A percentile compares a stretch with the other conserved stretches of the same genome.
These are phyloP conservation scores for Silene coronaria DNA, from an alignment of 179 eudicot genomes.

Conservation along the genomic window DNA sequence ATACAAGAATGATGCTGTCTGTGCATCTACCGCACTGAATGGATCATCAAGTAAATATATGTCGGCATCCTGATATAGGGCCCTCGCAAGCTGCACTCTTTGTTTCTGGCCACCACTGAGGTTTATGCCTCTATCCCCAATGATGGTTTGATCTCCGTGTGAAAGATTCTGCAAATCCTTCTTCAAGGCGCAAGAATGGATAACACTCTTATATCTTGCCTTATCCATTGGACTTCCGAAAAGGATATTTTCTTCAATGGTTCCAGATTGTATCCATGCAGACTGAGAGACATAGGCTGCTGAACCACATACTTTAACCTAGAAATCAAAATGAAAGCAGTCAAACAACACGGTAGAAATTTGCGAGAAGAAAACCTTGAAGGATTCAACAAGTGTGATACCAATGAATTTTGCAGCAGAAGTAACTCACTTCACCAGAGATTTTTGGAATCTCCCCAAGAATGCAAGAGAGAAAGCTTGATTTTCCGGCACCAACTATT, in stretches of 20 bases:
- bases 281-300: constrained; percentile 97
- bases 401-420: constrained; percentile 14
- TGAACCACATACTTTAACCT: constrained; percentile 88
- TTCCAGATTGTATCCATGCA: constrained; percentile 98
- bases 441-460: constrained; percentile 91
- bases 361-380: constrained; percentile 10
- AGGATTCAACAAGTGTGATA: constrained; percentile 9
- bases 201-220: constrained; percentile 68
- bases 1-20: constrained; percentile 82
- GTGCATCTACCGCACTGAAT: constrained; percentile 97
- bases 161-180: constrained; percentile 84
- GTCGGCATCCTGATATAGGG: constrained; percentile 93
- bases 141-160: constrained; percentile 96
- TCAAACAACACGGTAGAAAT: constrained; percentile 3
- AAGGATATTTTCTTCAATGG: constrained; percentile 83
- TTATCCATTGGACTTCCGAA: constrained; percentile 93
- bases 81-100: constrained; percentile 97
- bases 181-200: constrained; percentile 81
- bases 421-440: constrained; percentile 83
- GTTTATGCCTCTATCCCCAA: constrained; percentile 97
- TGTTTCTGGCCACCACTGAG: constrained; percentile 99
- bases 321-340: constrained; percentile 21
- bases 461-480: constrained; percentile 87
- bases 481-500: constrained; percentile 90
- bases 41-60: constrained; percentile 95